These are phyloP conservation scores for Microsporum canis DNA, from an alignment of 2,329 filamentous ascomycete species.

Conservation along the genomic window DNA sequence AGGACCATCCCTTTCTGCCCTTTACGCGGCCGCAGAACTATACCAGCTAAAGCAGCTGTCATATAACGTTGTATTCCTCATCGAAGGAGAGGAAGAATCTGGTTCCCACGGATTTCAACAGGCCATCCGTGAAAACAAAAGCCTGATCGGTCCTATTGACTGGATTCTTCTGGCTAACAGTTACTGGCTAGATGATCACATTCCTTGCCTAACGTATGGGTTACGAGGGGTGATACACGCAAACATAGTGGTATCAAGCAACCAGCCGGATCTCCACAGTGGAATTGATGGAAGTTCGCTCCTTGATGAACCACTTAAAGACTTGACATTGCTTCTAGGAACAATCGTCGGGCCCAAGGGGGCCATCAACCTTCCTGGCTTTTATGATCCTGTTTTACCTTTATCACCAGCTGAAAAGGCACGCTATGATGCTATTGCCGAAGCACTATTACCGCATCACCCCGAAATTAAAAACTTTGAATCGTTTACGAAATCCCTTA, in stretches of 20 bases:
- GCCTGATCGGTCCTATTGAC: conserved; percentile 77
- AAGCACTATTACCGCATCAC: conserved; percentile 61
- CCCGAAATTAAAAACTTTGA: conserved; percentile 53
- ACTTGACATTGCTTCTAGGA: conserved; percentile 71
- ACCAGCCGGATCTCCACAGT: conserved; percentile 80
- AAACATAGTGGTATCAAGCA: conserved; percentile 75
- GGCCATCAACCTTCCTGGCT: conserved; percentile 70
- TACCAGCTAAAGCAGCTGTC: conserved; percentile 71
- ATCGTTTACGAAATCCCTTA: conserved; percentile 69
- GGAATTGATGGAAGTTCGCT: conserved; percentile 91
- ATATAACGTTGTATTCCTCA: conserved; percentile 71
- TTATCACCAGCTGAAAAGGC: conserved; percentile 64
- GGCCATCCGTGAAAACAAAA: conserved; percentile 67
- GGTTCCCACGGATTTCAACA: conserved; percentile 85
- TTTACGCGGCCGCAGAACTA: conserved; percentile 86
- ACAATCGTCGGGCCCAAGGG: conserved; percentile 73
- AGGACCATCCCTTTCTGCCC: conserved; percentile 82
- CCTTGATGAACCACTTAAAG: conserved; percentile 77
- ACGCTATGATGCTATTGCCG: conserved; percentile 73
- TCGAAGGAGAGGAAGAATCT: conserved; percentile 88
- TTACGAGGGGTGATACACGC: conserved; percentile 88
- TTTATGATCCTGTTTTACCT: conserved; percentile 74
- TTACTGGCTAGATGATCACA: conserved; percentile 95
- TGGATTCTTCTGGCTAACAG: conserved; percentile 94
- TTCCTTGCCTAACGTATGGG: conserved; percentile 90